A percentile compares a stretch with the other conserved stretches of the same genome.
These are phyloP conservation scores for Clitopilus passeckerianus DNA, from an alignment of 768 basidiomycete species.

Conservation along the genomic window DNA sequence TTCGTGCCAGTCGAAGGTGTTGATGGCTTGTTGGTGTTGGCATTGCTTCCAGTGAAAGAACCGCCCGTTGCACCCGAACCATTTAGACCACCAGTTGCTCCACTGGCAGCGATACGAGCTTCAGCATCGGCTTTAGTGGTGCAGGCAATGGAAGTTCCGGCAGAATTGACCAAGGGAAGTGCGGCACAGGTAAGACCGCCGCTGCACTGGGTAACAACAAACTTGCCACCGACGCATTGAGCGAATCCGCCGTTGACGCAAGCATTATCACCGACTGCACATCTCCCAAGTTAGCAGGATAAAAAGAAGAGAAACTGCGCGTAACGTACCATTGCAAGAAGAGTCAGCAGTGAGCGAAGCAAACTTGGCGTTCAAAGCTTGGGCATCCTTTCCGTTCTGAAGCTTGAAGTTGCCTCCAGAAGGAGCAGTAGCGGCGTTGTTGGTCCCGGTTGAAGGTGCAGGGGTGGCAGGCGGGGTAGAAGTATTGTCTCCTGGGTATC, in stretches of 20 bases:
- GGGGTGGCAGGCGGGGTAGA: conserved; percentile 11
- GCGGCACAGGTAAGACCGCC: conserved; percentile 37
- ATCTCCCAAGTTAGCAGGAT: conserved; percentile 16
- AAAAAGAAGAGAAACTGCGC: not conserved
- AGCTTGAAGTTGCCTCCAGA: conserved; percentile 25
- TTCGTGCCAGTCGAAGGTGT: not conserved
- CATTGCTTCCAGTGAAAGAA: too few relatives aligned
- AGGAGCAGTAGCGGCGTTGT: conserved; percentile 10
- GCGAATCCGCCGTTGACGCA: conserved; percentile 43
- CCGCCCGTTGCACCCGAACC: too few relatives aligned
- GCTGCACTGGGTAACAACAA: conserved; percentile 32
- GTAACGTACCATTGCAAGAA: conserved; percentile 33
- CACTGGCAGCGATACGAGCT: too few relatives aligned
- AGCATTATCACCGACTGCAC: conserved; percentile 36
- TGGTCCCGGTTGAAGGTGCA: conserved; percentile 5
- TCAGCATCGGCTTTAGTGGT: too few relatives aligned
- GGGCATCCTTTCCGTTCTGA: conserved; percentile 46
- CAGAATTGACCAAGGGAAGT: conserved; percentile 39
- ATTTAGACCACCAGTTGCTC: too few relatives aligned
- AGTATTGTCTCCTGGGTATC: not conserved
- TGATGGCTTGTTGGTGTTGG: too few relatives aligned
- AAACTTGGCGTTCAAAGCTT: conserved; percentile 49
- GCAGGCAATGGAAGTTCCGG: too few relatives aligned
- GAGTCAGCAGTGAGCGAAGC: conserved; percentile 37
- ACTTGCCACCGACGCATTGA: conserved; percentile 44